Percentiles rank a stretch among this genome's conserved stretches.
Conservation (phyloP, 345 rosid species). For the Chamaenerion angustifolium region DNA sequence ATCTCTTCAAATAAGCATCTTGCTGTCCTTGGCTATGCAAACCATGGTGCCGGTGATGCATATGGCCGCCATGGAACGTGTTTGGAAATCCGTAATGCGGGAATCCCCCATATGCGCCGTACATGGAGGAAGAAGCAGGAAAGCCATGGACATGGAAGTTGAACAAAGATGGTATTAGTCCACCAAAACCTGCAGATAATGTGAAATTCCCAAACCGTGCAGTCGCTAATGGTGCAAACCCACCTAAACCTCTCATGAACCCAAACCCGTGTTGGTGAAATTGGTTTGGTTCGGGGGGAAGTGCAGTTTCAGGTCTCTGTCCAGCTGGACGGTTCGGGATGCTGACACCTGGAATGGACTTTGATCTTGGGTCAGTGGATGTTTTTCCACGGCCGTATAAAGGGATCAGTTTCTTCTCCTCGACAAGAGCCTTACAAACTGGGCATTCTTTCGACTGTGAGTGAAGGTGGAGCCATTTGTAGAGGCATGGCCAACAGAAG, state of each 20-base stretch:
- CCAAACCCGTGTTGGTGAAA: slow-evolving; percentile 65
- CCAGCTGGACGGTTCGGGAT: slow-evolving; percentile 93
- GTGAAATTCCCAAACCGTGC: slow-evolving; percentile 81
- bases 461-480: slow-evolving; percentile 91
- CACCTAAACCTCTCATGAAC: slow-evolving; percentile 75
- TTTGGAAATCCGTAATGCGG: slow-evolving; percentile 50
- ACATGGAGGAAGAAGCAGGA: slow-evolving; percentile 65
- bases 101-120: slow-evolving; percentile 57
- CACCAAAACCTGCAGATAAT: slow-evolving; percentile 71
- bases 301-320: slow-evolving; percentile 96
- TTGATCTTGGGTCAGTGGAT: slow-evolving; percentile 73
- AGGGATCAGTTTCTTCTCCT: slow-evolving; percentile 90
- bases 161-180: slow-evolving; percentile 69
- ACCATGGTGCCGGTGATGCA: slow-evolving; percentile 33
- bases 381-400: slow-evolving; percentile 91
- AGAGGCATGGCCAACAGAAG: slow-evolving; percentile 98
- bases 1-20: slow-evolving; percentile 53
- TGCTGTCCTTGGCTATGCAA: slow-evolving; percentile 64
- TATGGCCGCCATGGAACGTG: slow-evolving; percentile 59
- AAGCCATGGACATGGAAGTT: slow-evolving; percentile 80
- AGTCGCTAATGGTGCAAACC: slow-evolving; percentile 61
- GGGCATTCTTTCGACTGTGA: slow-evolving; percentile 75
- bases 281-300: slow-evolving; percentile 62
- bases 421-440: slow-evolving; percentile 76
- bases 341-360: slow-evolving; percentile 60